Evolutionary conservation across 371 early-diverging fungal species (phyloP), one percentile per base, ranked within the genome.

Genomic region (Dinochytrium kinnereticum): DNA sequence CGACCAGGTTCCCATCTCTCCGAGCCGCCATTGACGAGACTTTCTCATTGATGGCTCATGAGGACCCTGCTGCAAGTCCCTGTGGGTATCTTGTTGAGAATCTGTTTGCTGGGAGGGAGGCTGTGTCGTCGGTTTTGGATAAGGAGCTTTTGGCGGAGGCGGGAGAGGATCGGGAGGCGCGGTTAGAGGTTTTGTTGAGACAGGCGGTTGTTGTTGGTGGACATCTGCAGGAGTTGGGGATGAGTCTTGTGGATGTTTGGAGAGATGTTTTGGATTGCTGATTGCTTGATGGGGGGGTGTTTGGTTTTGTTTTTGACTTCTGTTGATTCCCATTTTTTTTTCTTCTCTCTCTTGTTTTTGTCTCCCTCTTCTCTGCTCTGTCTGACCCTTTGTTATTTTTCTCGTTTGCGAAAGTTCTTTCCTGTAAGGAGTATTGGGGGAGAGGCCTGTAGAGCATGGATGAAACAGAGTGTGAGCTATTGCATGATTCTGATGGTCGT

Each of bases 21-120:
- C 34, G 30, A 37, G 28, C 24, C 31, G 65, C 59, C 36, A 31
- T 68, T 24, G 64, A 38, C 24, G 90, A 92, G 66, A 85, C 89
- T 2, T 95, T 94, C 76, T 88, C 94, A 17, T 81, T 94, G 50
- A 72, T 94, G 33, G 95, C 95, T 0, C 95, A 96, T 28, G 24
- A 3, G n/a, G 26, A 37, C 15, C 40, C 44, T 2, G 10, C 28
- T 17, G 40, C 5, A 44, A 2, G n/a, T 7, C 66, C 66, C n/a
- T n/a, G 44, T 3, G 24, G 40, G 15, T 66, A 17, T 21, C 33
- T 66, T 5, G 26, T 66, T 38, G n/a, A 44, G 17, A 44, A 61
- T 61, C 34, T 17, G 30, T 10, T 3, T 7, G 44, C 3, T 3
- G 66, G 44, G 44, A 66, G 66, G 66, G 66, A 66, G 44, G 66